Conservation (phyloP, 2,329 filamentous ascomycete genomes). For the Fusarium chuoi region DNA sequence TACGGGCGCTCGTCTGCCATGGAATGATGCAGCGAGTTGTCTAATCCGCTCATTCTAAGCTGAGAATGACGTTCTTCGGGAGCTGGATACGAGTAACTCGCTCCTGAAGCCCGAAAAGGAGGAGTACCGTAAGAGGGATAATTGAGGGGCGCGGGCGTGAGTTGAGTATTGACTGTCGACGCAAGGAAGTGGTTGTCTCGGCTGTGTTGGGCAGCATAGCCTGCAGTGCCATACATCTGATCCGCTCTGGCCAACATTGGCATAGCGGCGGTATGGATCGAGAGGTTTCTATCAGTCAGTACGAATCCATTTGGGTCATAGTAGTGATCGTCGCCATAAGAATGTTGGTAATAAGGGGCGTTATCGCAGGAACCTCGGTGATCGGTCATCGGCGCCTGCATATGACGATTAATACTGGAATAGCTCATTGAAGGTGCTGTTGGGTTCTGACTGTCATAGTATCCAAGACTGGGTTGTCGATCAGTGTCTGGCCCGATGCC, state of each 20-base stretch:
- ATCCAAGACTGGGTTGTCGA: slow-evolving; percentile 32
- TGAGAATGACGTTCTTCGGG: not conserved
- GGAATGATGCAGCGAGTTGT: not conserved
- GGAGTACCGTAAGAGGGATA: not conserved
- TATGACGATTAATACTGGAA: slow-evolving; percentile 35
- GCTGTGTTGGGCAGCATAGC: not conserved
- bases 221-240: not conserved
- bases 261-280: not conserved
- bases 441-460: slow-evolving; percentile 41
- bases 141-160: not conserved
- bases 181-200: not conserved
- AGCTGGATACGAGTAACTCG: slow-evolving; percentile 3
- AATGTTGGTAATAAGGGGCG: not conserved
- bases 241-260: not conserved
- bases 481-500: slow-evolving; percentile 14
- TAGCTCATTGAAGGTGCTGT: slow-evolving; percentile 22
- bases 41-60: not conserved
- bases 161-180: not conserved
- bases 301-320: slow-evolving; percentile 9
- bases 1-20: not conserved
- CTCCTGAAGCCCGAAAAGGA: not conserved
- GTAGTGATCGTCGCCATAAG: not conserved
- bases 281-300: slow-evolving; percentile 15
- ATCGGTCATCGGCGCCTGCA: slow-evolving; percentile 33
- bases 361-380: slow-evolving; percentile 31